These are phyloP conservation scores for Ceratobasidium sp. DNA, from an alignment of 1,284 basidiomycete species.

Conservation along the genomic window DNA sequence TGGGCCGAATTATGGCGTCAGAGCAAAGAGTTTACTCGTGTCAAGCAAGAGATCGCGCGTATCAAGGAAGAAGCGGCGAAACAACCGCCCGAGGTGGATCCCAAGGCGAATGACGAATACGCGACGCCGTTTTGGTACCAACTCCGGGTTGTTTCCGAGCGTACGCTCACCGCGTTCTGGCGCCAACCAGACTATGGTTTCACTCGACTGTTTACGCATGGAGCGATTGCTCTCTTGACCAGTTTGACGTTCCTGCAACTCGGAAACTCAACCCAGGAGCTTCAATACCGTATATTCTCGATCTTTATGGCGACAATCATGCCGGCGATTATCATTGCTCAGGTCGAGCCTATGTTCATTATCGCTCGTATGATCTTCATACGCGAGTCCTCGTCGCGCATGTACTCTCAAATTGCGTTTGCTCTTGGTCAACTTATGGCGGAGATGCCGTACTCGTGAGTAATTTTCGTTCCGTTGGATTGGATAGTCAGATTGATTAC, in stretches of 20 bases:
- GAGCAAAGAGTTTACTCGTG: conserved; percentile 61
- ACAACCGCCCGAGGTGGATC: conserved; percentile 39
- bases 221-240: conserved; percentile 83
- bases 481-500: neutral
- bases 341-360: conserved; percentile 90
- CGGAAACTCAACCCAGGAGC: conserved; percentile 72
- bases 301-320: conserved; percentile 74
- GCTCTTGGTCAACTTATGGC: conserved; percentile 85
- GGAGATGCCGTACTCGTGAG: conserved; percentile 80
- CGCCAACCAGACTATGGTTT: conserved; percentile 82
- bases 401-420: conserved; percentile 86
- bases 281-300: conserved; percentile 89
- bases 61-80: conserved; percentile 58
- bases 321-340: conserved; percentile 82
- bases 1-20: conserved; percentile 83
- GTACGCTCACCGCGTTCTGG: conserved; percentile 86
- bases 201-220: conserved; percentile 84
- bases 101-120: conserved; percentile 54
- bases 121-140: conserved; percentile 87
- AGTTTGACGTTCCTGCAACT: conserved; percentile 89
- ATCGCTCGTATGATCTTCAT: conserved; percentile 80
- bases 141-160: conserved; percentile 77
- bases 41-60: conserved; percentile 61
- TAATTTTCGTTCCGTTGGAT: neutral
- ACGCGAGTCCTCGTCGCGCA: conserved; percentile 77